phyloP scores from a whole-genome alignment of 2,329 filamentous ascomycete genomes.

The Chalara sp. region DNA sequence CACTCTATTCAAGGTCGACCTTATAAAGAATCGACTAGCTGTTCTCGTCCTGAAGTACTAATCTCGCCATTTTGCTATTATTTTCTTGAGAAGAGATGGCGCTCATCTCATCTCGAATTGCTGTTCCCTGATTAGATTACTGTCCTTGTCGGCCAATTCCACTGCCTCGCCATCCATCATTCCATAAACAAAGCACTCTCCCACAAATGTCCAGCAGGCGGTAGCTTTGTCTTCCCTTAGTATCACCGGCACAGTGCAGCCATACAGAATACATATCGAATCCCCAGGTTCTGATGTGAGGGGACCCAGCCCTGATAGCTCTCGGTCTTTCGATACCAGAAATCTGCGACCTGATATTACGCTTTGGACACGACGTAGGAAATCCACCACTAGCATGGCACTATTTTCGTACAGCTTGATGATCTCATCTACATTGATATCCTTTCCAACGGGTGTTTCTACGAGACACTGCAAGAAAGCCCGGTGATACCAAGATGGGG shows the following conservation, averaged over 20 bases:
- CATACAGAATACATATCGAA: constrained; percentile 7
- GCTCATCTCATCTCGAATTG: not conserved
- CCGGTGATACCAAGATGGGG: constrained; percentile 7
- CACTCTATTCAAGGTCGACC: no score
- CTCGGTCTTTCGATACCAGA: not conserved
- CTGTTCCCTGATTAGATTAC: not conserved
- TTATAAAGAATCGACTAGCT: not conserved
- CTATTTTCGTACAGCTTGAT: not conserved
- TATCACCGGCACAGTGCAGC: constrained; percentile 11
- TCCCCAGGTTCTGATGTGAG: constrained; percentile 4
- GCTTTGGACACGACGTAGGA: constrained; percentile 8
- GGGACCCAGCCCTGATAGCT: constrained; percentile 3
- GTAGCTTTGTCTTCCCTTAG: constrained; percentile 2
- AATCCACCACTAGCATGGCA: not conserved
- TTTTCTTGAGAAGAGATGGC: not conserved
- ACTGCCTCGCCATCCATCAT: constrained; percentile 13
- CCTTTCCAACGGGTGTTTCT: constrained; percentile 2
- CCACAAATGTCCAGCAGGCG: constrained; percentile 3
- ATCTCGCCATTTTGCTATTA: not conserved
- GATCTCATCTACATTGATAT: constrained; percentile 7
- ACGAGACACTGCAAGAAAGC: constrained; percentile 6
- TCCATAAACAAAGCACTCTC: constrained; percentile 13
- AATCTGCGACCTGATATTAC: not conserved
- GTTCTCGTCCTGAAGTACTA: not conserved
- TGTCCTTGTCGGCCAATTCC: not conserved